Conservation (phyloP, 2,329 filamentous ascomycete species). For the Colletotrichum truncatum region DNA sequence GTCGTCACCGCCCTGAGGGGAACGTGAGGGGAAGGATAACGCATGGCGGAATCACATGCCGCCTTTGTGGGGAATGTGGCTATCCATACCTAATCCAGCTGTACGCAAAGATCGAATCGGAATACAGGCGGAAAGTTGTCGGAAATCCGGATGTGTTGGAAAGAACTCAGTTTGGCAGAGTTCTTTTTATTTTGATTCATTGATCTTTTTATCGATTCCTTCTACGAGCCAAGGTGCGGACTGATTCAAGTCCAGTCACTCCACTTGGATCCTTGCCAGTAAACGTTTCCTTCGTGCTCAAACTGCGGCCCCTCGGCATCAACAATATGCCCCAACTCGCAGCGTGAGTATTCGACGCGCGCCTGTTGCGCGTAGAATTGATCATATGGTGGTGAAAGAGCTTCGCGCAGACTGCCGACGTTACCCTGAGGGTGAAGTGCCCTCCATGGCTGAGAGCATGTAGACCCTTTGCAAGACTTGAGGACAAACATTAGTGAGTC, state of each 20-base stretch:
- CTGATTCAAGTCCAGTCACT: slow-evolving; percentile 36
- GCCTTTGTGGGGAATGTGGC: no score
- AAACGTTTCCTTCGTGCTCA: slow-evolving; percentile 36
- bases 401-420: slow-evolving; percentile 60
- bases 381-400: slow-evolving; percentile 57
- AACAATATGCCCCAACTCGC: slow-evolving; percentile 63
- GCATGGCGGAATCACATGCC: no score
- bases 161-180: no score
- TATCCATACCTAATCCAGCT: no score
- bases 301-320: slow-evolving; percentile 63
- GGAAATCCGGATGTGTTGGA: no score
- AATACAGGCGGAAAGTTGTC: no score
- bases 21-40: not conserved
- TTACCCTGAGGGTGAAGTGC: slow-evolving; percentile 62
- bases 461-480: slow-evolving; percentile 65
- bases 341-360: slow-evolving; percentile 60
- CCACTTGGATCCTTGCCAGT: slow-evolving; percentile 37
- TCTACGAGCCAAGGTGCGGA: not conserved
- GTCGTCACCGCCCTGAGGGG: not conserved
- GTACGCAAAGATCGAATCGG: no score
- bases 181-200: not conserved
- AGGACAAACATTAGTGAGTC: slow-evolving; percentile 67
- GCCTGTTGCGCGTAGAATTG: slow-evolving; percentile 59
- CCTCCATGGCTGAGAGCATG: slow-evolving; percentile 64
- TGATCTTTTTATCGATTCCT: not conserved